Conservation (phyloP, 1,284 basidiomycete genomes). For the Sanghuangporus sanghuang region DNA sequence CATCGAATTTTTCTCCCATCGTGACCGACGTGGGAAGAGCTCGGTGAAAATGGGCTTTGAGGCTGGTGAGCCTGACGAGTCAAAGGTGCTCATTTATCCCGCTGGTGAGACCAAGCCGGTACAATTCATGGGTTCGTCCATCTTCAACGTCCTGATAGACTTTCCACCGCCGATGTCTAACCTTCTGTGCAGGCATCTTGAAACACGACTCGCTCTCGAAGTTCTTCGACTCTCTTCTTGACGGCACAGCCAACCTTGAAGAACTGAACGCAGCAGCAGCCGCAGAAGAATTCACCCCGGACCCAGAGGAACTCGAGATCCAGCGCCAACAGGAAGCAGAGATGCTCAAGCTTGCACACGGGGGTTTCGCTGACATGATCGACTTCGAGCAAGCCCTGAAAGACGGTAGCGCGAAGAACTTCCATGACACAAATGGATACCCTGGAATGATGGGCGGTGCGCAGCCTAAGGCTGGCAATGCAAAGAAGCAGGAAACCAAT, state of each 20-base stretch:
- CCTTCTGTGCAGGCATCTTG: slow-evolving; percentile 40
- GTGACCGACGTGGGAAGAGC: slow-evolving; percentile 59
- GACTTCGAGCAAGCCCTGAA: slow-evolving; percentile 49
- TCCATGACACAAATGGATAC: slow-evolving; percentile 39
- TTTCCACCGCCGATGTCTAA: background rate
- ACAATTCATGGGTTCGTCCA: slow-evolving; percentile 51
- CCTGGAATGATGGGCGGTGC: slow-evolving; percentile 38
- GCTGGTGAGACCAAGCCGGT: slow-evolving; percentile 48
- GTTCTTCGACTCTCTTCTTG: slow-evolving; percentile 63
- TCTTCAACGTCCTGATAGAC: background rate
- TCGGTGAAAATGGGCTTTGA: slow-evolving; percentile 53
- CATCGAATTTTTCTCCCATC: slow-evolving; percentile 63
- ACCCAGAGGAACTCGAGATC: slow-evolving; percentile 41
- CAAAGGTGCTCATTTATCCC: slow-evolving; percentile 64
- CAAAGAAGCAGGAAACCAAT: slow-evolving; percentile 12
- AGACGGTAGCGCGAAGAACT: slow-evolving; percentile 38
- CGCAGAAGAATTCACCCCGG: slow-evolving; percentile 35
- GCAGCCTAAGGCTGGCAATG: slow-evolving; percentile 17
- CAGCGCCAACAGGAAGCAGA: slow-evolving; percentile 47
- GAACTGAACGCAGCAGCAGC: slow-evolving; percentile 34
- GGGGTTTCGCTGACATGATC: slow-evolving; percentile 43
- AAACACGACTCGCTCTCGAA: slow-evolving; percentile 63
- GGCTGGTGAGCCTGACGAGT: slow-evolving; percentile 45
- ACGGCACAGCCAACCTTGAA: slow-evolving; percentile 55
- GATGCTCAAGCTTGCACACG: slow-evolving; percentile 45